Evolutionary conservation across 2,329 filamentous ascomycete species (phyloP), one percentile per base, ranked within the genome.

Genomic region (Neonectria sp.): DNA sequence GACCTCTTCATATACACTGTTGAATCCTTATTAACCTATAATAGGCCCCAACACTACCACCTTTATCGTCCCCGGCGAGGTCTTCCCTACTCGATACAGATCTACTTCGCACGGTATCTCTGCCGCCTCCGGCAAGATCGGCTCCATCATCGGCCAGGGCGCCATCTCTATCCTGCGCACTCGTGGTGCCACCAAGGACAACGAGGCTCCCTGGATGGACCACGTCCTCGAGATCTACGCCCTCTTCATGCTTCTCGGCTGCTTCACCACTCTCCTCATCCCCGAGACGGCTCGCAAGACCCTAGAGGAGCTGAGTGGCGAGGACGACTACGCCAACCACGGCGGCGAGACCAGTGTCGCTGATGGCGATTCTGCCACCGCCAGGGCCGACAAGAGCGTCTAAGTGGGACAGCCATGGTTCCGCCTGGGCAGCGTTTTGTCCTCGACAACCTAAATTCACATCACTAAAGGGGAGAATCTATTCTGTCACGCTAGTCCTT

Each of bases 191-290:
- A 82, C 82, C 37, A 63, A 71, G 8, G 70, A 60, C 2, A 82
- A 83, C 68, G 70, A 75, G 0, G 75, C 78, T 17, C 92, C 91
- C 2, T 95, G 92, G 92, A 86, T 95, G 79, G 86, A 94, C 82
- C 92, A 94, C 79, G 92, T 94, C 46, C 89, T 95, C 76, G 84
- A 93, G 84, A 94, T 94, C 73, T 88, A 86, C 76, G 91, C 92
- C 6, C 84, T 93, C 31, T 94, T 95, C 85, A 95, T 94, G 92
- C 85, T 94, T 37, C 83, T 89, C 65, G 93, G 93, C 63, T 84
- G 89, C 81, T 86, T 92, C 77, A 92, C 91, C 11, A 91, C 91
- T 1, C 80, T 93, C 2, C 82, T 93, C 65, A 93, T 94, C 66
- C 91, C 91, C 8, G 92, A 94, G 85, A 94, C 91, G 24, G 93